Percentiles rank a stretch among this genome's conserved stretches.
Evolutionary conservation across 2,329 filamentous ascomycete genomes (phyloP).

Genomic region (Microsporum audouinii): DNA sequence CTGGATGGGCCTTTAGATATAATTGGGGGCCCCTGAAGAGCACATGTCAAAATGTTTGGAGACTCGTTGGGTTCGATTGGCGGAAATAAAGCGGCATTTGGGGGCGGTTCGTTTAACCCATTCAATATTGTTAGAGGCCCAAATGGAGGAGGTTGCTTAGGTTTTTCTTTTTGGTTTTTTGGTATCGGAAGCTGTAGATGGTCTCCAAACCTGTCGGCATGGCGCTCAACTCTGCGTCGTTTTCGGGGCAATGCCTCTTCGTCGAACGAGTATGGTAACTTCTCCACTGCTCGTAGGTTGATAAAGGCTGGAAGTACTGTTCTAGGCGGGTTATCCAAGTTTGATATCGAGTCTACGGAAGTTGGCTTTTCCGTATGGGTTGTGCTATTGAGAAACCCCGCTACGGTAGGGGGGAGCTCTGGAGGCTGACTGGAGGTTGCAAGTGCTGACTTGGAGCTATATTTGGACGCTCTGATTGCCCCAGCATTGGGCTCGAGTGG

Average conservation of each 20-base stretch:
- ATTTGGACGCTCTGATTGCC: constrained; percentile 22
- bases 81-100: constrained; percentile 49
- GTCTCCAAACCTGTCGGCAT: constrained; percentile 31
- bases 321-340: constrained; percentile 28
- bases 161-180: constrained; percentile 34
- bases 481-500: constrained; percentile 37
- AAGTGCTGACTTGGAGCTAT: constrained; percentile 21
- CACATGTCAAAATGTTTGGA: constrained; percentile 27
- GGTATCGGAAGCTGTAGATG: constrained; percentile 39
- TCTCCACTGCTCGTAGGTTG: constrained; percentile 38
- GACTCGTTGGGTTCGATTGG: constrained; percentile 45
- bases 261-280: constrained; percentile 33
- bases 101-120: constrained; percentile 52
- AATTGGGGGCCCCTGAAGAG: neutral
- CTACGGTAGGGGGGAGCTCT: constrained; percentile 24
- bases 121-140: constrained; percentile 42
- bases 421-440: constrained; percentile 23
- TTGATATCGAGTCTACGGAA: constrained; percentile 11
- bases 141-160: constrained; percentile 30
- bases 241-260: constrained; percentile 29
- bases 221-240: constrained; percentile 34
- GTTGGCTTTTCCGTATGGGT: constrained; percentile 25
- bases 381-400: constrained; percentile 26
- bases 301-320: constrained; percentile 37
- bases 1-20: neutral